Base-by-base conservation (phyloP, 1,139 yeast species). In the Saccharomyces hybrid region DNA sequence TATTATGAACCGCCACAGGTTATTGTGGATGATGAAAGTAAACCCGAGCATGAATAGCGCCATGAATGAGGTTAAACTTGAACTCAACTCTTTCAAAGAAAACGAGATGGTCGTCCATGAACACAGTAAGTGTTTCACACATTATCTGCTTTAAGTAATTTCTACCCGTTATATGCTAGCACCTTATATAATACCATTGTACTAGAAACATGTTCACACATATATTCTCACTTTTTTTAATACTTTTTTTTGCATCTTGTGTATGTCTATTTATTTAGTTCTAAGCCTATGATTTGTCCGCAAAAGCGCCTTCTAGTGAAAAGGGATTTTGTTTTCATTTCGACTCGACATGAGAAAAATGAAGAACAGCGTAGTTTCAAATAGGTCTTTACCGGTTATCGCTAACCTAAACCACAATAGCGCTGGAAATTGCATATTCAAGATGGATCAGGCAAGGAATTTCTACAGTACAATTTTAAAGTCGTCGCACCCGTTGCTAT, bases 391-490 rank as follows among this genome's bases (percentile, higher is more conserved):
- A 19, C 19, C 19, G 19, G 19, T 19, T 19, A 19, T 19, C 19
- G 19, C 19, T 19, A 19, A 19, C 19, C 13, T 9, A 11, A 38
- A 38, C 25, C 19, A 19, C 19, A 19, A 19, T 19, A 19, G 19
- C 19, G 19, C 19, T 19, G 19, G 19, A 19, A 19, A 19, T 19
- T 19, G 19, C 19, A 19, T 19, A 19, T 19, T 19, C 19, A 19
- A 19, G 19, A 65, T 67, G 67, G 72, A 69, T n/a, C 69, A 66
- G 16, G 56, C 61, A 11, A 63, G 57, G 44, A 66, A 65, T 48
- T 68, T 68, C 48, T 68, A 69, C 52, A 60, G 62, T 28, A 68
- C 72, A 7, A 69, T 70, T 49, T 53, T 70, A n/a, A 66, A 66
- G 48, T 69, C 72, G 1, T 64, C 72, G 13, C 72, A 69, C 54